Evolutionary conservation across 805 yeast species (phyloP), one percentile per base, ranked within the genome.

Genomic region (Kockiozyma suomiensis): DNA sequence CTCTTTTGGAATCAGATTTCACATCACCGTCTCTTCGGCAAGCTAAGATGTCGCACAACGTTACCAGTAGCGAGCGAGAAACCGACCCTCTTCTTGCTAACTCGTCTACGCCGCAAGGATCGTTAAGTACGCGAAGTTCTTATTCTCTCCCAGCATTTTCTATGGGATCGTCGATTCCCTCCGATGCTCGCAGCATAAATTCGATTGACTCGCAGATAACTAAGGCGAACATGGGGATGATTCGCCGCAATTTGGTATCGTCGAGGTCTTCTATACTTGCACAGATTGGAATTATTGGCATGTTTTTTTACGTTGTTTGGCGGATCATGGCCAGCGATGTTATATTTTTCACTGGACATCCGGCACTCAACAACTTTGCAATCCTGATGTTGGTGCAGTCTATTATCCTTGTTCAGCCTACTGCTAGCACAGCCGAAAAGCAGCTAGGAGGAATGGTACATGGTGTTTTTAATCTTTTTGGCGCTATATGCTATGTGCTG

Each of bases 311-410:
- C 40, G 51, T 59, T n/a, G 42, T 62, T 25, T 54, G 33, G 45
- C 58, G 58, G 10, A 61, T 63, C 50, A 33, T 56, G 54, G 30
- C 41, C 8, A 50, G 53, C 26, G 61, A 62, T 26, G 49, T 66
- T 35, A 58, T 65, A 32, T 58, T 69, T 32, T 70, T 70, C 58
- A 65, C 72, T 7, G 68, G 69, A 45, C 73, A 70, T 49, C 71
- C 72, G n/a, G 66, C 61, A 4, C 62, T 68, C 54, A 69, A 69
- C 41, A 49, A 59, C 13, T 53, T 66, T 38, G 73, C 71, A 6
- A 38, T 70, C 5, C 37, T 69, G 21, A 30, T 65, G 32, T 57
- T 70, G 45, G 66, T 60, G n/a, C 70, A 68, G 54, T 69, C 69
- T 13, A 59, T 69, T n/a, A 53, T 70, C 12, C 53, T 70, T 32